Evolutionary conservation across 805 yeast genomes (phyloP), one percentile per base, ranked within the genome.

Genomic region (Candida glaebosa): DNA sequence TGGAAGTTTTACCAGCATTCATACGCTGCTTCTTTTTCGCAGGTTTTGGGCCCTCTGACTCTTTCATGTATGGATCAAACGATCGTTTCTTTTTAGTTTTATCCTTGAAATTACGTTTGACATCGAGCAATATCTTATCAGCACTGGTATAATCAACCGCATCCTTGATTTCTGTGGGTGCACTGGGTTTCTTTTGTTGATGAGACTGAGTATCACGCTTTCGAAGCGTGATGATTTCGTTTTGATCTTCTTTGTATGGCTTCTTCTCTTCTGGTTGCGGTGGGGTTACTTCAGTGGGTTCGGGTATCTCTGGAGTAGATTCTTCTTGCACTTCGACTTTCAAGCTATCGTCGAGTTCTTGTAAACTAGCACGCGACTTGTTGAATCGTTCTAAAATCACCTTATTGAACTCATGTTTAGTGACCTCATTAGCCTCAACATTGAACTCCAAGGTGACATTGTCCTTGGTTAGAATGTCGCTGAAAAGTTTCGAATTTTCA

Each of bases 31-130:
- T 49, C 39, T 67, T 76, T 60, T 76, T 80, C 5, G 76, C 73
- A n/a, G 75, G 71, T 48, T 62, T 63, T 6, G 84, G 84, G 1
- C 81, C 84, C 14, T 69, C 71, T 19, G 69, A 61, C 4, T 61
- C 65, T 34, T 65, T 68, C 4, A 71, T 57, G 48, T 80, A 83
- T 3, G 89, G 88, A 60, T 83, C 83, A 47, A 78, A 83, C 40
- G 65, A 61, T 50, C 73, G 71, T 54, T 72, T 73, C 14, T 49
- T 46, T 32, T 47, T 57, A 38, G 46, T 51, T 9, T 51, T 42
- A 18, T 34, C 37, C 25, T 49, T 53, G 14, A 40, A 42, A n/a
- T 49, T 47, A 31, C 15, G 49, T 34, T 34, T 48, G 25, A 45
- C 45, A 18, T 54, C 54, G 8, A 55, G 54, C 44, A 78, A 55